These are phyloP conservation scores for Kluyveromyces aestuarii DNA, from an alignment of 805 yeast species.

Conservation along the genomic window DNA sequence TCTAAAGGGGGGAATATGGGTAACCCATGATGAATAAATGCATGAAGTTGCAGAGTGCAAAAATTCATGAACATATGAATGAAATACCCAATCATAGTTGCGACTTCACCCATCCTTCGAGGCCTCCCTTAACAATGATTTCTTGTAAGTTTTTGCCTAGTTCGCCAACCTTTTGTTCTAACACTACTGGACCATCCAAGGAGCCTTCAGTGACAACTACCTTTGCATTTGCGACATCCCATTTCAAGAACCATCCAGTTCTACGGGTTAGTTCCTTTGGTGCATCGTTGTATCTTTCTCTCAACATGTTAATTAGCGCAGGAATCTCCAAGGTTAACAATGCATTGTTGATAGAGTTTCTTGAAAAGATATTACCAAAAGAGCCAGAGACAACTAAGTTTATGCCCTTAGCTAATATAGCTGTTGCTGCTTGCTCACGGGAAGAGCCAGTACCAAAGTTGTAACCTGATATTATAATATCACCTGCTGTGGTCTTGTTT, in stretches of 20 bases:
- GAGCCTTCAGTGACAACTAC: constrained; percentile 68
- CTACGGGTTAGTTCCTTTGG: constrained; percentile 77
- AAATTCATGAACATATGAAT: background rate
- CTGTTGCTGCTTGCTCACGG: constrained; percentile 99
- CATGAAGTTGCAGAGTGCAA: too few relatives aligned
- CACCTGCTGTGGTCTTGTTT: constrained; percentile 72
- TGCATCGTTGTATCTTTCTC: constrained; percentile 50
- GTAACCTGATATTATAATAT: constrained; percentile 84
- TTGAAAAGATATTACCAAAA: constrained; percentile 90
- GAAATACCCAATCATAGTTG: constrained; percentile 34
- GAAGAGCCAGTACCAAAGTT: constrained; percentile 98
- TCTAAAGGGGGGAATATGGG: too few relatives aligned
- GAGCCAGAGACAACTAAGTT: constrained; percentile 92
- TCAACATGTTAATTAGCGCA: constrained; percentile 63
- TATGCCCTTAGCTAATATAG: constrained; percentile 89
- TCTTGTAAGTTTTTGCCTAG: constrained; percentile 93
- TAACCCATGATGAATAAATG: background rate
- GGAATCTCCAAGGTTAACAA: constrained; percentile 91
- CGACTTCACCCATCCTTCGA: constrained; percentile 95
- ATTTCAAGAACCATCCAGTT: constrained; percentile 85
- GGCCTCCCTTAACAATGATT: constrained; percentile 92
- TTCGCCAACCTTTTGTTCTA: constrained; percentile 89
- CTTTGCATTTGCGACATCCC: constrained; percentile 84
- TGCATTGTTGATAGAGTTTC: constrained; percentile 96
- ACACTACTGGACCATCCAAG: constrained; percentile 41